Evolutionary conservation across 1,139 yeast species (phyloP), one percentile per base, ranked within the genome.

Genomic region (Saccharomyces hybrid): DNA sequence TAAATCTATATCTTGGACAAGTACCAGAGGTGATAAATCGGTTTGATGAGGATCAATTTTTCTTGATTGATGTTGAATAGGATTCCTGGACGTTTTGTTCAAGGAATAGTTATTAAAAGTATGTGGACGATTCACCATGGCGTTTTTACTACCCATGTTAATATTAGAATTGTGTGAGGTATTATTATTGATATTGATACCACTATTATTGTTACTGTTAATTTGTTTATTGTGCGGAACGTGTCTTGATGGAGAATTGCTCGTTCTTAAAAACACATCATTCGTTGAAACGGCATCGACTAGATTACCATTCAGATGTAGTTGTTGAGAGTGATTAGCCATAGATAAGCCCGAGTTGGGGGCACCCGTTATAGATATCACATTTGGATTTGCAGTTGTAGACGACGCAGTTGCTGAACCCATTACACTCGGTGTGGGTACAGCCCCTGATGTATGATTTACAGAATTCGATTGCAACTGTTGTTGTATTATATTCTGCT

Each of bases 261-360:
- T 49, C 28, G 48, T 34, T n/a, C 46, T 47, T 62, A 89, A 74
- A 67, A 89, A 89, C 56, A 89, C 96, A 68, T 89, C 97, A 65
- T 87, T 88, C 13, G 97, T 89, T n/a, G 88, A 81, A 3, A 86
- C 93, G 1, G 90, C 84, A 64, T 86, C 93, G 74, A 80, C 79
- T 49, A 81, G 52, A 52, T 64, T 64, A 27, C 64, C 65, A 52
- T 65, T 66, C 13, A 65, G 51, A 53, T 63, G 66, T 49, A 64
- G 47, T 54, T 63, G 66, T n/a, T 61, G 57, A 27, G 55, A 47
- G 34, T 53, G 54, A 9, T 55, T 52, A n/a, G 52, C 32, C 8
- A 54, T 50, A 13, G 55, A 52, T 34, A 42, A 42, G 30, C 31
- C 28, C n/a, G 31, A 20, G 5, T 30, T 48, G 4, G 30, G 23